phyloP scores from a whole-genome alignment of 495 filamentous ascomycete species.

The Pseudevernia furfuracea region DNA sequence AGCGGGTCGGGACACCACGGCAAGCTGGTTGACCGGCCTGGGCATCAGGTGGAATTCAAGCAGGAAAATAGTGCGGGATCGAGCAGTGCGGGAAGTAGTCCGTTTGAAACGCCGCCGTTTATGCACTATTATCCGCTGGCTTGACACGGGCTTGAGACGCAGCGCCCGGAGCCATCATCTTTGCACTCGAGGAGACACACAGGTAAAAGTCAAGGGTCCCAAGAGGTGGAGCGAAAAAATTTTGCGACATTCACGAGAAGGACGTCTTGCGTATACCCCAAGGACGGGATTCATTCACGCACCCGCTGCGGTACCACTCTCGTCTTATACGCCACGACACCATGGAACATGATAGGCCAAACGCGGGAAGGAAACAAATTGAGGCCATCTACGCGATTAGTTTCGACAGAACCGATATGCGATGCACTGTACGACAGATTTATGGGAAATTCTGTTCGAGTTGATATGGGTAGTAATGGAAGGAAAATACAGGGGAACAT shows the following conservation, averaged over 20 bases:
- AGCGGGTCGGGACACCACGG: not conserved
- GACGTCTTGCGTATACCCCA: not conserved
- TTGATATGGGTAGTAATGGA: too few species aligned
- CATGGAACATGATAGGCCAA: not conserved
- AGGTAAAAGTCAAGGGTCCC: not conserved
- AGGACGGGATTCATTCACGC: not conserved
- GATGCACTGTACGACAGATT: not conserved
- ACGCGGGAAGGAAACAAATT: not conserved
- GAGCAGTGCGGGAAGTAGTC: constrained; percentile 17
- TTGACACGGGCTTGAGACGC: not conserved
- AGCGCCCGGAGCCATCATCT: not conserved
- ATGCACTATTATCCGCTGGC: constrained; percentile 23
- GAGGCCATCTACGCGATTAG: not conserved
- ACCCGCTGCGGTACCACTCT: not conserved
- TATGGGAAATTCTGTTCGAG: not conserved
- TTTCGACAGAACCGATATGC: not conserved
- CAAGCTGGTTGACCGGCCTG: constrained; percentile 7
- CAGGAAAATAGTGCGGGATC: constrained; percentile 4
- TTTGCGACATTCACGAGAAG: not conserved
- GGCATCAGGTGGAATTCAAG: constrained; percentile 13
- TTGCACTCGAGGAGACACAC: not conserved
- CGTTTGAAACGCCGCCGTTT: constrained; percentile 23
- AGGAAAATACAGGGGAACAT: too few species aligned
- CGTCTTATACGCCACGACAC: not conserved
- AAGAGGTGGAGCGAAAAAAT: not conserved